These are phyloP conservation scores for Bryum argenteum DNA, from an alignment of 225 moss, liverwort and hornwort species.

Conservation along the genomic window DNA sequence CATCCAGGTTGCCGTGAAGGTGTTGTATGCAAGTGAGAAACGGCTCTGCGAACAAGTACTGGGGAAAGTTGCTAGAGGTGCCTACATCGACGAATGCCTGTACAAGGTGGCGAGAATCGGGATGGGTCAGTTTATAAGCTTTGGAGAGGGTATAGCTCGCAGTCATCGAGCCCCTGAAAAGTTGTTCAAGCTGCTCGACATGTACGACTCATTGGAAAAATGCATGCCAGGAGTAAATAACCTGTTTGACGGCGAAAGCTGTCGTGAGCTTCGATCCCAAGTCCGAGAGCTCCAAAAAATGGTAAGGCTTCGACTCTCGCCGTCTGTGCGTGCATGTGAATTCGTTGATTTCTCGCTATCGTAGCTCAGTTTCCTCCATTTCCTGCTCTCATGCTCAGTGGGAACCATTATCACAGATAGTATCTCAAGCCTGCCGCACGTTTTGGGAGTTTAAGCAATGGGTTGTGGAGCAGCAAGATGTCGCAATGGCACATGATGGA, in stretches of 20 bases:
- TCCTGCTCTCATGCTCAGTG: slow-evolving; percentile 25
- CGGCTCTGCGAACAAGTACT: slow-evolving; percentile 76
- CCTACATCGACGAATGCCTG: slow-evolving; percentile 68
- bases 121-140: slow-evolving; percentile 81
- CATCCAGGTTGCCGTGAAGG: slow-evolving; percentile 80
- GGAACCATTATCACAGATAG: slow-evolving; percentile 42
- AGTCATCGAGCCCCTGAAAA: slow-evolving; percentile 88
- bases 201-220: slow-evolving; percentile 80
- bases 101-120: slow-evolving; percentile 74
- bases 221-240: slow-evolving; percentile 58
- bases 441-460: slow-evolving; percentile 68
- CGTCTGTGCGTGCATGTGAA: neutral
- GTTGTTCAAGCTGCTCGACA: slow-evolving; percentile 86
- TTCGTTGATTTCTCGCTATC: neutral
- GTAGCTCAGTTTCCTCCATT: neutral
- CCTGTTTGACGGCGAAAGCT: slow-evolving; percentile 78
- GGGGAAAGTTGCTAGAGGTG: slow-evolving; percentile 58
- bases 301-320: slow-evolving; percentile 36
- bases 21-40: slow-evolving; percentile 75
- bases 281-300: slow-evolving; percentile 75
- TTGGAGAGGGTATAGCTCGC: slow-evolving; percentile 79
- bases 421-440: slow-evolving; percentile 71
- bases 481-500: slow-evolving; percentile 62
- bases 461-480: slow-evolving; percentile 68
- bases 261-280: slow-evolving; percentile 76